Base-by-base conservation (phyloP, 2,329 filamentous ascomycete species). In the Pseudogymnoascus sp. region DNA sequence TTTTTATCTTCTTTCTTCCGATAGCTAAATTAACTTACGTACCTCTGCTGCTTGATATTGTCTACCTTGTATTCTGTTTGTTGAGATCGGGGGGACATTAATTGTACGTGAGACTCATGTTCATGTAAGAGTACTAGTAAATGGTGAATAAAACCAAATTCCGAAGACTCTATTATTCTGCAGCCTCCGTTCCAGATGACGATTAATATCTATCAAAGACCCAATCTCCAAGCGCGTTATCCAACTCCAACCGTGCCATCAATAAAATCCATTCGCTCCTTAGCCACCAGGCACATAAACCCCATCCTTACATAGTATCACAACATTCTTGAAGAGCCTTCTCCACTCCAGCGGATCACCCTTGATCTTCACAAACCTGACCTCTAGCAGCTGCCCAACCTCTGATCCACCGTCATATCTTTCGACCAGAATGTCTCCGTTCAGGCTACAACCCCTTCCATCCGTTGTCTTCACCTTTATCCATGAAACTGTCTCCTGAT, bases 331-430 rank as follows among this genome's bases (percentile, higher is more conserved):
- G 81, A 99, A 99, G 74, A 99, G 92, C 36, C 95, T 82, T 66
- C 95, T 85, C 95, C 96, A 99, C 79, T 98, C 93, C 61, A 99
- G 78, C 4, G 95, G 95, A 79, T 99, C 95, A 5, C 95, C 95
- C 78, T 96, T 97, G 63, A 90, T 83, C 78, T 99, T 99, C 69
- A 96, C 85, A 74, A 99, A 98, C 62, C 92, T 84, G 28, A 97
- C 90, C 75, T 97, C 93, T 23, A 93, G 82, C 34, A 93, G 76
- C 19, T 61, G 60, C 6, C 60, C 60, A 5, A 23, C 60, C 1
- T 79, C 76, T 76, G 71, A 77, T 71, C 68, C 78, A 68, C 88
- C 81, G 45, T 76, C 74, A 73, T 85, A 85, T 76, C 79, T 84
- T 72, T 93, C 89, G 6, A 95, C 79, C 11, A 90, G 79, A 54